Base-by-base conservation (phyloP, 2,329 filamentous ascomycete species). In the Phialophora expanda region DNA sequence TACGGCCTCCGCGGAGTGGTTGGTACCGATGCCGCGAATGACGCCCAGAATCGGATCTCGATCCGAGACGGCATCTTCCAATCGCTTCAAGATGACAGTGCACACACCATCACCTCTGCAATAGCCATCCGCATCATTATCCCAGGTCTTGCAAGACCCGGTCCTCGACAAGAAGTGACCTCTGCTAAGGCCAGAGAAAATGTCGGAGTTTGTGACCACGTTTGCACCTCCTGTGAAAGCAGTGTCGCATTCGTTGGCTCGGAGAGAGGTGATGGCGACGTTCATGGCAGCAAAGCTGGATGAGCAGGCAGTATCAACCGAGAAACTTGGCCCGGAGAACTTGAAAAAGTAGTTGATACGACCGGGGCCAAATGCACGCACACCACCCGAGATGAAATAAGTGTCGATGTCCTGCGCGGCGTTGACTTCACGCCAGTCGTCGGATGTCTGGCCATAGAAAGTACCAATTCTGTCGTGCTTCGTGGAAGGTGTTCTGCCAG, bases 41-140 rank as follows among this genome's bases (percentile, higher is more conserved):
- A 91, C 88, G 17, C 88, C 91, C n/a, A 93, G 83, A 48, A 83
- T 80, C 0, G 77, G 76, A 61, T 95, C 92, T 66, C 90, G 88
- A 72, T 95, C 91, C 0, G 86, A 86, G 59, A 90, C 76, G 0
- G 92, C 92, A 76, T 94, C 91, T 61, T 92, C 89, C 1, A 93
- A 86, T 38, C 91, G 85, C 82, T 96, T 96, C 56, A 95, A 80
- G 24, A 95, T 83, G 56, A 95, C 84, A 0, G 89, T 89, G 1
- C 88, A 91, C 67, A 90, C 89, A 20, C 86, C 88, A 72, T 95
- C 91, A 61, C 87, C 90, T 75, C 91, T 88, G 78, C 91, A 94
- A 78, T 95, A 94, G 1, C 91, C 91, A 77, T 93, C 90, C 2
- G 91, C 91, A 44, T 84, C 86, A 69, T 92, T 89, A 76, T 94